phyloP scores from a whole-genome alignment of 495 filamentous ascomycete species.

The Xylaria longipes region DNA sequence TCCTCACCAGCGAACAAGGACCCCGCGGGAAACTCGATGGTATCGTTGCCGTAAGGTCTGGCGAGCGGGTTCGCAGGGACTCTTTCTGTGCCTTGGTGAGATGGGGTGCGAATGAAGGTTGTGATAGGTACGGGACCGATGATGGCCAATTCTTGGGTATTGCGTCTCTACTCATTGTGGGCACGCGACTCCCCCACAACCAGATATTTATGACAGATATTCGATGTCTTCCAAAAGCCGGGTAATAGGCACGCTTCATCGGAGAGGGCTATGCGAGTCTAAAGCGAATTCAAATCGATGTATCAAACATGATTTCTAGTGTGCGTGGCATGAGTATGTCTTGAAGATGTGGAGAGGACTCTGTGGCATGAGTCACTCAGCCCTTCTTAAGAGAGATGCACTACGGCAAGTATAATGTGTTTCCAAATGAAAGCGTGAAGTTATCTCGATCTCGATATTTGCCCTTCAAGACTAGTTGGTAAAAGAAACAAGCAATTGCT shows the following conservation, averaged over 20 bases:
- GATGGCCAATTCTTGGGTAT: slow-evolving; percentile 65
- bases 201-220: neutral
- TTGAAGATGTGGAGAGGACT: neutral
- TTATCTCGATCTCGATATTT: neutral
- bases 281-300: neutral
- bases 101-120: slow-evolving; percentile 55
- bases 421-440: neutral
- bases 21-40: slow-evolving; percentile 45
- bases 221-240: neutral
- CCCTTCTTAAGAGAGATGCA: neutral
- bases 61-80: slow-evolving; percentile 44
- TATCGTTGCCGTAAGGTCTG: slow-evolving; percentile 38
- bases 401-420: neutral
- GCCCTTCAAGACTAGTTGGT: neutral
- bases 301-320: neutral
- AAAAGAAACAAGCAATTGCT: neutral
- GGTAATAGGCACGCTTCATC: neutral
- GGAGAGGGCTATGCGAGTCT: neutral
- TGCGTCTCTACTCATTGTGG: slow-evolving; percentile 35
- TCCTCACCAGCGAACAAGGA: slow-evolving; percentile 58
- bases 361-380: neutral
- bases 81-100: slow-evolving; percentile 48
- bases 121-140: slow-evolving; percentile 57
- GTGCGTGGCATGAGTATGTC: neutral
- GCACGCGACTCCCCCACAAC: neutral